Evolutionary conservation across 2,329 filamentous ascomycete species (phyloP), one percentile per base, ranked within the genome.

Genomic region (Aspergillus sergii): DNA sequence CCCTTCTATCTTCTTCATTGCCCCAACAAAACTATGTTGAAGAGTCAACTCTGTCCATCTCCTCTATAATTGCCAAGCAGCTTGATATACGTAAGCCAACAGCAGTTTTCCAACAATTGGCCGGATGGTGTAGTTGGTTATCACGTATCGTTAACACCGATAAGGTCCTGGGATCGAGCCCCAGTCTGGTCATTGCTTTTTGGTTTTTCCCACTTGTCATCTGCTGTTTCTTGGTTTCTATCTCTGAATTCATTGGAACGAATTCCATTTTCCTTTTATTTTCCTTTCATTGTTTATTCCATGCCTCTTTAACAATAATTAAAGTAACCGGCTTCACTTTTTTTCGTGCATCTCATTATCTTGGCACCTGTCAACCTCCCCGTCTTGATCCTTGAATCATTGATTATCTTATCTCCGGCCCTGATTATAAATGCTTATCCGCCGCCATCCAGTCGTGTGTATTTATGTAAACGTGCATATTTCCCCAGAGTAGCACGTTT

Each of bases 81-180:
- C 12, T 12, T 46, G 0, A 21, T 21, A 14, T 26, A 16, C 0
- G 8, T 14, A 14, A 28, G 3, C 8, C 4, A 8, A 1, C 11
- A 7, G 0, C 2, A 14, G 7, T 0, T 12, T 21, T 34, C 7
- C 28, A 32, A 11, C 39, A 66, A 55, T 63, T 66, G 69, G 71
- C 70, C 66, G 72, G 71, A 72, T 73, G 68, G 70, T 71, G 72
- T 73, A 73, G 71, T 72, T 72, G 72, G 70, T 55, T 74, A 46
- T 36, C 16, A 28, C 23, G 21, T 41, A 57, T 60, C n/a, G 28
- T 41, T 48, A 36, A 50, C n/a, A 30, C 30, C 19, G 30, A 58
- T 57, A 19, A 55, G 51, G 51, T 55, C 51, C 51, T 55, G 51
- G 51, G 51, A 55, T 55, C 51, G 51, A 55, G 51, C 51, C 51